Evolutionary conservation across 169 alveolate species (phyloP).

Genomic region (Plasmodium vivax): DNA sequence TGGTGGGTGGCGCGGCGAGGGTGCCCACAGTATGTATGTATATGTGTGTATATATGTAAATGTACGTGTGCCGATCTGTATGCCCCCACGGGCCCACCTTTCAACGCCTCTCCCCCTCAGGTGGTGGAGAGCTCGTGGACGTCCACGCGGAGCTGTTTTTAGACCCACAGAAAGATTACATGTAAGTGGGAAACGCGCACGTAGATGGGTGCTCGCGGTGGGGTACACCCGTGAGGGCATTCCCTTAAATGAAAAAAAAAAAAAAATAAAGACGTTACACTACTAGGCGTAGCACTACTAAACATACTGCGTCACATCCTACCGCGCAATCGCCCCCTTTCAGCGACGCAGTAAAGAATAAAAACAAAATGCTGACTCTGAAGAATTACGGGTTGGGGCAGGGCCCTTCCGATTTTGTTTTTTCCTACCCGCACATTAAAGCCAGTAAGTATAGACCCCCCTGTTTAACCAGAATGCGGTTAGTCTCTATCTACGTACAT

Average conservation of each 20-base stretch:
- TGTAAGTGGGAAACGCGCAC: constrained; percentile 13
- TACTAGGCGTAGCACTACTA: not conserved
- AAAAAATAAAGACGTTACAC: not conserved
- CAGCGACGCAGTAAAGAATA: constrained; percentile 62
- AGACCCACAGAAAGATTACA: constrained; percentile 65
- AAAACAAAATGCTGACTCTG: constrained; percentile 42
- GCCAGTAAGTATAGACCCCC: constrained; percentile 30
- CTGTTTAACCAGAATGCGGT: not conserved
- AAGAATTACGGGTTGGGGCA: constrained; percentile 64
- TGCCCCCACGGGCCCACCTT: not conserved
- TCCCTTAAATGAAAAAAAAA: not conserved
- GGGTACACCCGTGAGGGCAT: not conserved
- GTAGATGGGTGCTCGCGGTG: not conserved
- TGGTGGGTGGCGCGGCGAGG: not conserved
- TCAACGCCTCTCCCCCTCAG: not conserved
- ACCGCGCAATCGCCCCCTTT: not conserved
- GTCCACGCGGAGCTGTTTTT: not conserved
- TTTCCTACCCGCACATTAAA: constrained; percentile 59
- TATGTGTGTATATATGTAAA: not conserved
- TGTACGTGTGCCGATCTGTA: not conserved
- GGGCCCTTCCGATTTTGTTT: constrained; percentile 18
- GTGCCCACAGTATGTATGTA: not conserved
- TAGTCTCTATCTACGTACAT: not conserved
- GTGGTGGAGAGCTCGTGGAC: not conserved
- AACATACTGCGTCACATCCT: not conserved